Evolutionary conservation across 768 basidiomycete species (phyloP).

Genomic region (Mycena filopes): DNA sequence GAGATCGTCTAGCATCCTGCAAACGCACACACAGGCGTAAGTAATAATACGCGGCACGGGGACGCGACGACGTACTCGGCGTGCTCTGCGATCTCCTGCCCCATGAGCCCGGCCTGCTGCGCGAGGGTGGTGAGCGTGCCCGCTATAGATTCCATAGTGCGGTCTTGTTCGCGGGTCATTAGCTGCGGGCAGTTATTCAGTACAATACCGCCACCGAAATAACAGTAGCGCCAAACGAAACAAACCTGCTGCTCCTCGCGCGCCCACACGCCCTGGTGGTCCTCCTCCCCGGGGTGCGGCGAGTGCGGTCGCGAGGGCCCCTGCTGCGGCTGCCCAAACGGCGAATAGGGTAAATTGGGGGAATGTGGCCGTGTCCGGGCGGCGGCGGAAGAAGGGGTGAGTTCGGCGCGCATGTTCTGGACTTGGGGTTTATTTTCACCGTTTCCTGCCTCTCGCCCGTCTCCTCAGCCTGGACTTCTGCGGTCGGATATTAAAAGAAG

Average conservation of each 20-base stretch:
- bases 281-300: slow-evolving; percentile 50
- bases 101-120: slow-evolving; percentile 95
- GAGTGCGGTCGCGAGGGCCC: slow-evolving; percentile 45
- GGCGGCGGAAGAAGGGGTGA: slow-evolving; percentile 47
- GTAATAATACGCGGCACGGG: no score
- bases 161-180: slow-evolving; percentile 90
- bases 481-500: not conserved
- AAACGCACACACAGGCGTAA: no score
- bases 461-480: slow-evolving; percentile 78
- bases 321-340: no score
- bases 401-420: slow-evolving; percentile 81
- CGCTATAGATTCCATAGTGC: slow-evolving; percentile 86
- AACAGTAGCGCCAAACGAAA: no score
- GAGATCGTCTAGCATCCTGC: slow-evolving; percentile 86
- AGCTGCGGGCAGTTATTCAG: slow-evolving; percentile 61
- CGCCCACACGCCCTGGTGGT: slow-evolving; percentile 85
- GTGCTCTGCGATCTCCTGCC: slow-evolving; percentile 90
- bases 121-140: slow-evolving; percentile 87
- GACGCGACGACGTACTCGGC: slow-evolving; percentile 69
- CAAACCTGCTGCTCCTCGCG: slow-evolving; percentile 85
- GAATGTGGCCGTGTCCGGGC: no score
- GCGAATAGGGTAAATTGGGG: no score
- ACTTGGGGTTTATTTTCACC: slow-evolving; percentile 73
- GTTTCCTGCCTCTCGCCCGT: slow-evolving; percentile 68
- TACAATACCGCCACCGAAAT: no score